These are phyloP conservation scores for Xerocomus spinulosus DNA, from an alignment of 768 basidiomycete genomes.

Conservation along the genomic window DNA sequence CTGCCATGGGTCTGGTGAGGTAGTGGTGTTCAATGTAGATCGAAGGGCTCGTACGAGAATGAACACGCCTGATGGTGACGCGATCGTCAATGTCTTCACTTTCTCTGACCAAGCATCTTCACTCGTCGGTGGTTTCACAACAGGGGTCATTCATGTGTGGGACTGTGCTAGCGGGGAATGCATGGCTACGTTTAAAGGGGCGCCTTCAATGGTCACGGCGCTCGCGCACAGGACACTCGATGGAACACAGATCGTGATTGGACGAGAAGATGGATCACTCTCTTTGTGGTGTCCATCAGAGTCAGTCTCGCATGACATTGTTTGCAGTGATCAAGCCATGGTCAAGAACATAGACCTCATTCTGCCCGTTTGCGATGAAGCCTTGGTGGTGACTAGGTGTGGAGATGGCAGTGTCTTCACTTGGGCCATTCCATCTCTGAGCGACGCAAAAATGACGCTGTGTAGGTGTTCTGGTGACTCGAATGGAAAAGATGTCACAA, in stretches of 20 bases:
- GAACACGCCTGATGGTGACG: background rate
- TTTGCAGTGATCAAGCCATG: background rate
- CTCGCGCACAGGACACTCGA: conserved; percentile 4
- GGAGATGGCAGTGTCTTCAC: background rate
- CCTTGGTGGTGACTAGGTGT: background rate
- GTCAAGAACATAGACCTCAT: background rate
- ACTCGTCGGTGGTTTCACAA: conserved; percentile 18
- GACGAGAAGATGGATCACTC: conserved; percentile 18
- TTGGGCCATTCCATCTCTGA: background rate
- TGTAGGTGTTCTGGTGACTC: no score
- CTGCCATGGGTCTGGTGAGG: background rate
- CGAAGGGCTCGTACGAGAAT: background rate
- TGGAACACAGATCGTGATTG: conserved; percentile 8
- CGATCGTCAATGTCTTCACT: background rate
- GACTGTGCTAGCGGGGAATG: conserved; percentile 12
- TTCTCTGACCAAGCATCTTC: conserved; percentile 15
- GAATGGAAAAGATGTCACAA: background rate
- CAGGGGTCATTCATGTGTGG: conserved; percentile 18
- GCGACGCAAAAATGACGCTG: background rate
- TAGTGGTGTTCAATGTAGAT: conserved; percentile 3
- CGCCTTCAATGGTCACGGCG: conserved; percentile 16
- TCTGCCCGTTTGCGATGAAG: background rate
- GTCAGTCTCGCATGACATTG: no score
- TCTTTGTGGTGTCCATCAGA: conserved; percentile 11
- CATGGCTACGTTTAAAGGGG: conserved; percentile 1